Conservation (phyloP, 345 rosid species). For the Populus pruinosa region DNA sequence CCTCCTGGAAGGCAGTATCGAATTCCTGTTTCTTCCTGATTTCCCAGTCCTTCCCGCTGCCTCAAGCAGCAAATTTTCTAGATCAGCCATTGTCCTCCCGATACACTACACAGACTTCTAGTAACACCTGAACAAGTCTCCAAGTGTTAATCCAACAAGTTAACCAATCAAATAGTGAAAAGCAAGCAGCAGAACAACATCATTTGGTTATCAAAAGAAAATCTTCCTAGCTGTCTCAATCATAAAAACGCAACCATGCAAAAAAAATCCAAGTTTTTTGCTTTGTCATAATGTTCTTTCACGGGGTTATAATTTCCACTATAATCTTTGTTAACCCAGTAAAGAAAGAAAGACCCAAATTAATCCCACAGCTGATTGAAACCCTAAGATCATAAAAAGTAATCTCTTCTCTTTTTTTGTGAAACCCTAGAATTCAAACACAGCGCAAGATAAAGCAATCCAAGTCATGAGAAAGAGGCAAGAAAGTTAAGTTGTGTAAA, state of each 20-base stretch:
- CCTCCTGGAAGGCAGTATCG: slow-evolving; percentile 55
- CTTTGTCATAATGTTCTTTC: too few species aligned
- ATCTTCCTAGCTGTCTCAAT: not conserved
- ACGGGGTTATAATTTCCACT: not conserved
- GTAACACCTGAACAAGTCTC: not conserved
- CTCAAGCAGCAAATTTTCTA: slow-evolving; percentile 87
- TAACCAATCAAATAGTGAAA: not conserved
- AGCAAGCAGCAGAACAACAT: not conserved
- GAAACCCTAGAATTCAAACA: not conserved
- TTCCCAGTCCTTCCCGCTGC: slow-evolving; percentile 91
- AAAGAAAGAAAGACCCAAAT: not conserved
- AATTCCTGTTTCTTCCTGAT: slow-evolving; percentile 53
- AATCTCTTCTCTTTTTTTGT: not conserved
- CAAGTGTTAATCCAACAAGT: not conserved
- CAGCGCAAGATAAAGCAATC: not conserved
- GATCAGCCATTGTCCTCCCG: slow-evolving; percentile 58
- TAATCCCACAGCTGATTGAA: not conserved
- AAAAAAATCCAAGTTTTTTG: too few species aligned
- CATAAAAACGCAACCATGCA: not conserved
- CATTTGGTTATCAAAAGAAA: not conserved
- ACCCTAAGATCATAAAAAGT: not conserved
- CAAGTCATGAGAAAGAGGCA: not conserved
- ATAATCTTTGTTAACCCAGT: not conserved
- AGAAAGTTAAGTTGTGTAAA: not conserved
- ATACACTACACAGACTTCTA: not conserved